phyloP scores from a whole-genome alignment of 192 early-diverging fungal species.

The Coemansia furcata region DNA sequence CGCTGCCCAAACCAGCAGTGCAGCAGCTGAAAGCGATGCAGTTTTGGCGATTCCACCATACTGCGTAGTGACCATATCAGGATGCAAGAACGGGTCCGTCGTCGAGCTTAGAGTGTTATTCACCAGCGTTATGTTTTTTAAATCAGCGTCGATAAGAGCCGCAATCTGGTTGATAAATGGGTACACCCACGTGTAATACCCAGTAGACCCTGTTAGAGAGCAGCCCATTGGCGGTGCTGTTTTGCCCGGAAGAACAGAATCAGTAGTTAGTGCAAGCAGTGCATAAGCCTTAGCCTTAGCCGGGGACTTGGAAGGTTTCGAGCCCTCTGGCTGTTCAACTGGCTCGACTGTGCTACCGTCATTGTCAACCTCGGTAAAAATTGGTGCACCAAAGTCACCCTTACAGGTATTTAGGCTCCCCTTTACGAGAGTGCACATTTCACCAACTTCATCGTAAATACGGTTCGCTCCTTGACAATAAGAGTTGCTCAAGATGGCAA shows the following conservation, averaged over 20 bases:
- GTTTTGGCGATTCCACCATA: background rate
- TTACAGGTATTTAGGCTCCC: constrained; percentile 7
- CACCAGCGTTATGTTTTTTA: background rate
- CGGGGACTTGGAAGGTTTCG: background rate
- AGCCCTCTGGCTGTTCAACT: background rate
- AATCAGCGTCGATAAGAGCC: background rate
- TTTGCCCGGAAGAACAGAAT: background rate
- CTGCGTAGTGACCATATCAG: background rate
- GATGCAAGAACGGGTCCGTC: background rate
- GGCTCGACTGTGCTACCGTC: background rate
- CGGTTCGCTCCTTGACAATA: constrained; percentile 1
- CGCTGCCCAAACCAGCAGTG: background rate
- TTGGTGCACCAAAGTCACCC: constrained; percentile 11
- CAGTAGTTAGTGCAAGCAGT: constrained; percentile 10
- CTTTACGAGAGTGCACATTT: constrained; percentile 6
- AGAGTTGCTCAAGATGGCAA: background rate
- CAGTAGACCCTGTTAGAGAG: background rate
- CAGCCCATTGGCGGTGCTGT: background rate
- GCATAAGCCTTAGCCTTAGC: constrained; percentile 8
- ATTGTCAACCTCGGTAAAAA: constrained; percentile 4
- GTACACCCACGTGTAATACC: constrained; percentile 18
- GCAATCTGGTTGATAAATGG: constrained; percentile 14
- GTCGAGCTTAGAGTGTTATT: constrained; percentile 1
- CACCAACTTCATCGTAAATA: constrained; percentile 1
- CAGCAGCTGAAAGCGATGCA: background rate